Conservation (phyloP, 441 rosid species). For the Iberis amara region DNA sequence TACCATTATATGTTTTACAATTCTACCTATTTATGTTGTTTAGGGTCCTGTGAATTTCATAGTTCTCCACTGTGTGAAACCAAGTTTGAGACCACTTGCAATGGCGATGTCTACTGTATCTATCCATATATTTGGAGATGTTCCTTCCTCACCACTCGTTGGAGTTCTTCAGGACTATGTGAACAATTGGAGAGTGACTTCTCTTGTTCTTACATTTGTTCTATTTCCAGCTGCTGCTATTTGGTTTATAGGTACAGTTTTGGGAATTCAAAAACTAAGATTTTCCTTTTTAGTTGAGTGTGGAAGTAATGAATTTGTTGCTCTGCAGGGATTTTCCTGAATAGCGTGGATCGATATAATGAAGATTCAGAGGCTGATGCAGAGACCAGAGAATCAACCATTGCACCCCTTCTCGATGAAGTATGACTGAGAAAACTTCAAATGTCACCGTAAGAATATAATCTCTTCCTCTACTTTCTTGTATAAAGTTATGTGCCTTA, state of each 20-base stretch:
- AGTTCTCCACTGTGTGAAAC: slow-evolving; percentile 61
- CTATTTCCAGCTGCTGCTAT: slow-evolving; percentile 71
- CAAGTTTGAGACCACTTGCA: slow-evolving; percentile 68
- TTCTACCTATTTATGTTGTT: slow-evolving; percentile 3
- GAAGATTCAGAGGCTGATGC: slow-evolving; percentile 53
- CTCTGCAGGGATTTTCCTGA: slow-evolving; percentile 61
- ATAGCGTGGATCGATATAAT: slow-evolving; percentile 58
- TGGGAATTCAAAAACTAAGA: neutral
- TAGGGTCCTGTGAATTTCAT: slow-evolving; percentile 74
- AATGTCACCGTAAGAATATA: slow-evolving; percentile 9
- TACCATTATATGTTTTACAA: too few relatives aligned
- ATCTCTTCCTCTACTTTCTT: slow-evolving; percentile 2
- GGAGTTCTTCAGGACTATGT: slow-evolving; percentile 66
- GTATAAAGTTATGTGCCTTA: slow-evolving; percentile 2
- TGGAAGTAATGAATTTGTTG: slow-evolving; percentile 13
- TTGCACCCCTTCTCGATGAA: slow-evolving; percentile 55
- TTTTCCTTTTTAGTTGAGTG: neutral
- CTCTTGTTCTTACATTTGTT: slow-evolving; percentile 67
- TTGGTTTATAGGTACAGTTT: slow-evolving; percentile 63
- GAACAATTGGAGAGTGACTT: slow-evolving; percentile 74
- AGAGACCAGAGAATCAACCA: slow-evolving; percentile 36
- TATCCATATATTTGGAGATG: slow-evolving; percentile 71
- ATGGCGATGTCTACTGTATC: slow-evolving; percentile 78
- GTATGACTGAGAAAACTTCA: slow-evolving; percentile 21
- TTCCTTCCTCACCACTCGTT: slow-evolving; percentile 75